phyloP scores from a whole-genome alignment of 2,329 filamentous ascomycete species.

The Piedraia hortae region DNA sequence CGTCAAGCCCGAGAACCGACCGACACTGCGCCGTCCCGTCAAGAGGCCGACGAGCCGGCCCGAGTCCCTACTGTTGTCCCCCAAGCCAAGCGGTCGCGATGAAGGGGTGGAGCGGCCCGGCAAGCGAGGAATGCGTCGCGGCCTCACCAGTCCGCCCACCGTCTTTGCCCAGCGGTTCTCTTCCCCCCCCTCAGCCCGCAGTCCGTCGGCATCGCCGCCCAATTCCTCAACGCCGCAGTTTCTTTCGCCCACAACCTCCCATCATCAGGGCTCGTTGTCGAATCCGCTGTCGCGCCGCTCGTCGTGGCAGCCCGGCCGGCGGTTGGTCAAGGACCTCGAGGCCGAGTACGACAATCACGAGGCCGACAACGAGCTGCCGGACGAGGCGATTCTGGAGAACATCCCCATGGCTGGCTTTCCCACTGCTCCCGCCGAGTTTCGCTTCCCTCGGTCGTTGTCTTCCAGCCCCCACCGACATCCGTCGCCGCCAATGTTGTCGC shows the following conservation, averaged over 20 bases:
- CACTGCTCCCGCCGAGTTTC: constrained; percentile 8
- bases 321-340: constrained; percentile 42
- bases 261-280: constrained; percentile 1
- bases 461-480: constrained; percentile 12
- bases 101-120: constrained; percentile 15
- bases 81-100: constrained; percentile 5
- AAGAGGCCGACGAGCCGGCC: constrained; percentile 2
- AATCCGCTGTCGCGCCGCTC: constrained; percentile 12
- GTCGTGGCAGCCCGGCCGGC: constrained; percentile 42
- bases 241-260: constrained; percentile 5
- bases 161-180: constrained; percentile 3
- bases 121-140: constrained; percentile 14
- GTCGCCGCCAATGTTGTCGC: constrained; percentile 6
- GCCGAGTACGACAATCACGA: constrained; percentile 48
- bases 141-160: constrained; percentile 13
- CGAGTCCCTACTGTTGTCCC: neutral
- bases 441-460: constrained; percentile 7
- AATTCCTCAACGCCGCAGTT: constrained; percentile 4
- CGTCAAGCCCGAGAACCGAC: constrained; percentile 11
- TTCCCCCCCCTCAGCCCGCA: too few relatives aligned
- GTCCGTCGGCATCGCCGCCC: constrained; percentile 10
- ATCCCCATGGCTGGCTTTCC: constrained; percentile 44
- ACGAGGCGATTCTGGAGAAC: constrained; percentile 54
- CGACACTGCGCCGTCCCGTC: constrained; percentile 5
- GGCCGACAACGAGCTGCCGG: constrained; percentile 46